These are phyloP conservation scores for Elsinoe batatas DNA, from an alignment of 2,329 filamentous ascomycete species.

Conservation along the genomic window DNA sequence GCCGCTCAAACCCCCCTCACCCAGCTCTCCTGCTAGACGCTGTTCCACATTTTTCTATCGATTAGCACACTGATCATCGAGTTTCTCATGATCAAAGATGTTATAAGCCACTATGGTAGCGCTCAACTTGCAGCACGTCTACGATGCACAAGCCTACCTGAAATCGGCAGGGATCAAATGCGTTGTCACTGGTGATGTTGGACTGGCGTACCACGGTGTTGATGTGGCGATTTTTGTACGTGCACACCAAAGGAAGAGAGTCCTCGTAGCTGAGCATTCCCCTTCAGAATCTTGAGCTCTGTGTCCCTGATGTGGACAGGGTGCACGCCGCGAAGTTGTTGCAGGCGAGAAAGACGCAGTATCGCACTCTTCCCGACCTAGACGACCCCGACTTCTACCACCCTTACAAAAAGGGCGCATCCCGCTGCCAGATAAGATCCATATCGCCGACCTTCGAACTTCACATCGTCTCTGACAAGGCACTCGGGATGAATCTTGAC, in stretches of 20 bases:
- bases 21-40: too few species aligned
- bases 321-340: not conserved
- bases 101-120: too few species aligned
- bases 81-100: too few species aligned
- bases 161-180: not conserved
- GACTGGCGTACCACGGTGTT: not conserved
- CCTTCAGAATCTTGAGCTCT: not conserved
- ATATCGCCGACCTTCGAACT: not conserved
- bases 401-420: not conserved
- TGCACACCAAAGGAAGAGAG: not conserved
- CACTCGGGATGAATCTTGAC: not conserved
- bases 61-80: too few species aligned
- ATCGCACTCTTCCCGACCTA: not conserved
- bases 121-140: too few species aligned
- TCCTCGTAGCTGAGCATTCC: not conserved
- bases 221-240: not conserved
- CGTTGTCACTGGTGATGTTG: not conserved
- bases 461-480: not conserved
- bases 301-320: not conserved
- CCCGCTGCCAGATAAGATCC: not conserved
- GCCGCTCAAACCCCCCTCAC: too few species aligned
- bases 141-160: not conserved
- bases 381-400: not conserved
- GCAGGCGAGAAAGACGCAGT: not conserved
- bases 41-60: too few species aligned